These are phyloP conservation scores for Kipferlia bialata DNA, from an alignment of 78 protist species.

Conservation along the genomic window DNA sequence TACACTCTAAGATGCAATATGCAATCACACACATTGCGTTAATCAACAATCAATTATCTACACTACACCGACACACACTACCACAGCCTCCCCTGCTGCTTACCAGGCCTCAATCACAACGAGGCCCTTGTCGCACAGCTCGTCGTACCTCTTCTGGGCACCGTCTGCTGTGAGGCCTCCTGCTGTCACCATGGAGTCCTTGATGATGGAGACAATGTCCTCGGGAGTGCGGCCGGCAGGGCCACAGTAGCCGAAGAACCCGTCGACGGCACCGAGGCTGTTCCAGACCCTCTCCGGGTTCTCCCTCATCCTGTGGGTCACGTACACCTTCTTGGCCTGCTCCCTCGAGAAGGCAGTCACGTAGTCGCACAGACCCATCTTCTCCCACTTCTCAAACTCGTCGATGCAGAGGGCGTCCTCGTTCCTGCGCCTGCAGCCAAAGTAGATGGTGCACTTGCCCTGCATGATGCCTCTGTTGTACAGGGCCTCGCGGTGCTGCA, in stretches of 20 bases:
- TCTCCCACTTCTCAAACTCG: constrained; percentile 32
- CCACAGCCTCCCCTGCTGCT: no score
- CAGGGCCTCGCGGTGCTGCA: constrained; percentile 41
- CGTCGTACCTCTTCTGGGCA: no score
- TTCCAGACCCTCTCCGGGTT: not conserved
- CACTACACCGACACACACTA: no score
- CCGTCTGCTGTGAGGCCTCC: no score
- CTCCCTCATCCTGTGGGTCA: not conserved
- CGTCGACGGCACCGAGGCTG: not conserved
- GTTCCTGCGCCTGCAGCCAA: constrained; percentile 62
- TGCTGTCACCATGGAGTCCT: no score
- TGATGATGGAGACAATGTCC: no score
- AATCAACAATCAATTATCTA: no score
- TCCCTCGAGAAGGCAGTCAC: constrained; percentile 61
- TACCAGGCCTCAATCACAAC: no score
- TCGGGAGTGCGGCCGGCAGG: constrained; percentile 1
- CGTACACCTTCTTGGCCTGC: constrained; percentile 28
- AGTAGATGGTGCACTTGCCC: constrained; percentile 47
- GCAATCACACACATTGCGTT: no score
- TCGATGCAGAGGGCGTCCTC: constrained; percentile 60
- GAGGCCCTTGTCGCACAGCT: no score
- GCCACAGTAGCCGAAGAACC: constrained; percentile 8
- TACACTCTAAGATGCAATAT: no score
- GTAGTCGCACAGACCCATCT: constrained; percentile 26
- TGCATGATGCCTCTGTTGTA: constrained; percentile 6